Evolutionary conservation across 176 grass and related monocot genomes (phyloP).

Genomic region (Avena sativa): DNA sequence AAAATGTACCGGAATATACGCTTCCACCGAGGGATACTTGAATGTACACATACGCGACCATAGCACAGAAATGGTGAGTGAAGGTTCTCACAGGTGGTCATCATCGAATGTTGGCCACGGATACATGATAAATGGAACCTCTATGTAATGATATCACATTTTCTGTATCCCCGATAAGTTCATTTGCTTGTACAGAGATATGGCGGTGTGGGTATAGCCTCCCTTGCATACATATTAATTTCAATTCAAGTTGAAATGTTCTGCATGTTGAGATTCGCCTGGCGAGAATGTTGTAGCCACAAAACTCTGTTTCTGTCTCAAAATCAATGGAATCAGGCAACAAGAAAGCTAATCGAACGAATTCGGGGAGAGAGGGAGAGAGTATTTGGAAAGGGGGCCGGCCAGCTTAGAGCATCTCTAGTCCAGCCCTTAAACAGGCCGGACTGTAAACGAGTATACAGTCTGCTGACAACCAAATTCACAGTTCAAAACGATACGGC

Average conservation of each 20-base stretch:
- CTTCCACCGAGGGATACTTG: conserved; percentile 3
- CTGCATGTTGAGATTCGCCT: conserved; percentile 34
- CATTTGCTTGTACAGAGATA: conserved; percentile 51
- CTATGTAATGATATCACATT: conserved; percentile 40
- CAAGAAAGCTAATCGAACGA: background rate
- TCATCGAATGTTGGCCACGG: conserved; percentile 39
- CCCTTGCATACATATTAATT: conserved; percentile 42
- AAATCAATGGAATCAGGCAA: background rate
- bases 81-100: conserved; percentile 36
- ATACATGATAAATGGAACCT: conserved; percentile 36
- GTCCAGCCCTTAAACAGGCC: too few species aligned
- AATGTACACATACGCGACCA: conserved; percentile 15
- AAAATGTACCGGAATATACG: background rate
- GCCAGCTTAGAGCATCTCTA: too few species aligned
- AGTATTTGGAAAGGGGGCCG: too few species aligned
- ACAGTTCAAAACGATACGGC: too few species aligned
- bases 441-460: too few species aligned
- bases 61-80: conserved; percentile 35
- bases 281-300: background rate
- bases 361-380: too few species aligned
- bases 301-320: background rate
- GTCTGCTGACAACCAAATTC: too few species aligned
- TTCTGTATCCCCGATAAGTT: conserved; percentile 37
- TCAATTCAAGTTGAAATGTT: conserved; percentile 57
- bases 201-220: conserved; percentile 43